Evolutionary conservation across 192 early-diverging fungal genomes (phyloP).

Genomic region (Coemansia sp.): DNA sequence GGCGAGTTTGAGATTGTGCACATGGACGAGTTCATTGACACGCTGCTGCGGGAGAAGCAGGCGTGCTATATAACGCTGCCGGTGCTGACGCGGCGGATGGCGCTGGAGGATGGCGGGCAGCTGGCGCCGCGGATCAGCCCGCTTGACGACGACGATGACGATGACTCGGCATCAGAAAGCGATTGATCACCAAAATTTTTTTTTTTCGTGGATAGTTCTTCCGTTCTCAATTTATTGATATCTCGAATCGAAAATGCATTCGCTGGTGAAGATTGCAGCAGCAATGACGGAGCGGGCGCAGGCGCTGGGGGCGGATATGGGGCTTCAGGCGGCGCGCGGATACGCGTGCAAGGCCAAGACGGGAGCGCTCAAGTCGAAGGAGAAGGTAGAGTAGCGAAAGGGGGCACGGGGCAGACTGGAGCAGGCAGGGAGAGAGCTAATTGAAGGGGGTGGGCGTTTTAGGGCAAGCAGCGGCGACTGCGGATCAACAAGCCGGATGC

Average conservation of each 20-base stretch:
- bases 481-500: neutral
- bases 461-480: neutral
- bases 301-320: neutral
- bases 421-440: neutral
- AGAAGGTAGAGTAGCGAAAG: neutral
- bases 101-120: conserved; percentile 81
- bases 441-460: neutral
- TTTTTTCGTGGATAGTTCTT: too few species aligned
- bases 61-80: conserved; percentile 91
- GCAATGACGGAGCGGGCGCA: neutral
- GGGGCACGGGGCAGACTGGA: neutral
- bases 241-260: neutral
- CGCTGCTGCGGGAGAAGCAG: conserved; percentile 69
- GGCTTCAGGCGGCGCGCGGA: neutral
- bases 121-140: conserved; percentile 75
- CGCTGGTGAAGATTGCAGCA: neutral
- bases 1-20: conserved; percentile 54
- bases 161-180: conserved; percentile 48
- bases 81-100: conserved; percentile 68
- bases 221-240: too few species aligned
- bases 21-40: conserved; percentile 92
- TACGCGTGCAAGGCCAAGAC: neutral
- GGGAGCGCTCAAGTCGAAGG: neutral
- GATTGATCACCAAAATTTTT: too few species aligned
- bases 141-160: conserved; percentile 44